phyloP scores from a whole-genome alignment of 2,329 filamentous ascomycete species.

The Stachybotrys echinatus region DNA sequence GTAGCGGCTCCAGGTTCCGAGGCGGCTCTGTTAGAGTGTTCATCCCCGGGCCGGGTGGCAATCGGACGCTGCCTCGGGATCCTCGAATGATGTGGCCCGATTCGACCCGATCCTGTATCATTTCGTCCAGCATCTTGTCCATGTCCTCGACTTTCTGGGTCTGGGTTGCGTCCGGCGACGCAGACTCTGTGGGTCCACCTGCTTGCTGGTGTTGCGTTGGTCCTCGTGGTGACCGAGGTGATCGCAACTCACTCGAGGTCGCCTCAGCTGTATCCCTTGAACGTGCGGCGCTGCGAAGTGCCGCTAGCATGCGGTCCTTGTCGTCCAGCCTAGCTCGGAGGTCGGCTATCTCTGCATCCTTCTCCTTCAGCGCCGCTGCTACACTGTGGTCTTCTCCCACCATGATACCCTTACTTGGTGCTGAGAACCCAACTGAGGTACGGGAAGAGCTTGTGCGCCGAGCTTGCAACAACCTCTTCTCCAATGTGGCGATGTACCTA shows the following conservation, averaged over 20 bases:
- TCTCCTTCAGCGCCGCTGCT: slow-evolving; percentile 71
- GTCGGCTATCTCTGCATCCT: slow-evolving; percentile 88
- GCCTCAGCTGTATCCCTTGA: slow-evolving; percentile 77
- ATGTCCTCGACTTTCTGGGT: slow-evolving; percentile 81
- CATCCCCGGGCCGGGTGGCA: slow-evolving; percentile 42
- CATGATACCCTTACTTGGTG: slow-evolving; percentile 56
- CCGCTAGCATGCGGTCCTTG: slow-evolving; percentile 89
- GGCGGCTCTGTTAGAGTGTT: slow-evolving; percentile 27
- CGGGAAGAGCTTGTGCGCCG: slow-evolving; percentile 84
- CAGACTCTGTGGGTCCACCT: background rate
- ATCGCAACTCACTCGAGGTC: slow-evolving; percentile 22
- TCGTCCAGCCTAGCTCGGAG: slow-evolving; percentile 86
- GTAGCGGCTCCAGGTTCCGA: slow-evolving; percentile 32
- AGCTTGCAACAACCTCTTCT: slow-evolving; percentile 87
- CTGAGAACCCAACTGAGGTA: slow-evolving; percentile 68
- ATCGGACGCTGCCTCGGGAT: slow-evolving; percentile 59
- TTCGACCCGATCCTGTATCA: slow-evolving; percentile 87
- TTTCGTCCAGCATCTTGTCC: slow-evolving; percentile 89
- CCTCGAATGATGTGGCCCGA: slow-evolving; percentile 66
- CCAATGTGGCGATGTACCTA: slow-evolving; percentile 88
- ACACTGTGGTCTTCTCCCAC: slow-evolving; percentile 77
- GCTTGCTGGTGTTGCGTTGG: slow-evolving; percentile 15
- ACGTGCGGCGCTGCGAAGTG: slow-evolving; percentile 77
- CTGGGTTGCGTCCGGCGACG: slow-evolving; percentile 39
- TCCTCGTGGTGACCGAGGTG: slow-evolving; percentile 13